Percentiles rank a stretch among this genome's conserved stretches.
Evolutionary conservation across 495 filamentous ascomycete genomes (phyloP).

Genomic region (Aspergillus leporis): DNA sequence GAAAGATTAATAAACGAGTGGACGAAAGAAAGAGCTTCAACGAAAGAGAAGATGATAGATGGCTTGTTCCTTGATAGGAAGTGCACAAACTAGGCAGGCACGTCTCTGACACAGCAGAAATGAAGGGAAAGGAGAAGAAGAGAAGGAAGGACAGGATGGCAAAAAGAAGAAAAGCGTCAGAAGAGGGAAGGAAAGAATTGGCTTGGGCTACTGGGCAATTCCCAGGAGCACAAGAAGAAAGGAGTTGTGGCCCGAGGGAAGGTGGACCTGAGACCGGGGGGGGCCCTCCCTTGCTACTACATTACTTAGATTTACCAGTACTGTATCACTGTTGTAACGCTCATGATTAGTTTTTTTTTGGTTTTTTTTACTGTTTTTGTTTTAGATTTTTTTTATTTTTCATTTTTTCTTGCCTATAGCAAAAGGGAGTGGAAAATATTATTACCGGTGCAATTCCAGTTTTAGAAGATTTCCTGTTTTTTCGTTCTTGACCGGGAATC

Average conservation of each 20-base stretch:
- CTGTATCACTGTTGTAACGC: slow-evolving; percentile 5
- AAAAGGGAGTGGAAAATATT: neutral
- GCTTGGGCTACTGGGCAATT: slow-evolving; percentile 9
- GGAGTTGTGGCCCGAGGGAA: slow-evolving; percentile 40
- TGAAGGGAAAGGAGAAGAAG: slow-evolving; percentile 42
- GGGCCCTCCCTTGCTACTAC: slow-evolving; percentile 15
- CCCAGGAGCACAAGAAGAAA: slow-evolving; percentile 33
- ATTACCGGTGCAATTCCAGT: neutral
- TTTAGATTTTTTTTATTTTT: slow-evolving; percentile 9
- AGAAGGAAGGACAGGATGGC: slow-evolving; percentile 29
- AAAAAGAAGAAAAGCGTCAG: slow-evolving; percentile 22
- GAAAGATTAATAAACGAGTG: slow-evolving; percentile 41
- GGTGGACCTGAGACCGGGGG: slow-evolving; percentile 23
- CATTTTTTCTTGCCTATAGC: neutral
- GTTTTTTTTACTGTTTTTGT: slow-evolving; percentile 1
- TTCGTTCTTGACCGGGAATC: slow-evolving; percentile 16
- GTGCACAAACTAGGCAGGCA: slow-evolving; percentile 44
- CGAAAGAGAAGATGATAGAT: slow-evolving; percentile 31
- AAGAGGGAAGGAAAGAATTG: slow-evolving; percentile 20
- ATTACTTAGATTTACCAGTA: slow-evolving; percentile 1
- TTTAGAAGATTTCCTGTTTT: slow-evolving; percentile 9
- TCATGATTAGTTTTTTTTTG: neutral
- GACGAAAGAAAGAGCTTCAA: slow-evolving; percentile 45
- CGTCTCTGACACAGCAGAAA: slow-evolving; percentile 40
- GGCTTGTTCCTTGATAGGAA: slow-evolving; percentile 30